Conservation (phyloP, 2,329 filamentous ascomycete species). For the Beauveria sp. region DNA sequence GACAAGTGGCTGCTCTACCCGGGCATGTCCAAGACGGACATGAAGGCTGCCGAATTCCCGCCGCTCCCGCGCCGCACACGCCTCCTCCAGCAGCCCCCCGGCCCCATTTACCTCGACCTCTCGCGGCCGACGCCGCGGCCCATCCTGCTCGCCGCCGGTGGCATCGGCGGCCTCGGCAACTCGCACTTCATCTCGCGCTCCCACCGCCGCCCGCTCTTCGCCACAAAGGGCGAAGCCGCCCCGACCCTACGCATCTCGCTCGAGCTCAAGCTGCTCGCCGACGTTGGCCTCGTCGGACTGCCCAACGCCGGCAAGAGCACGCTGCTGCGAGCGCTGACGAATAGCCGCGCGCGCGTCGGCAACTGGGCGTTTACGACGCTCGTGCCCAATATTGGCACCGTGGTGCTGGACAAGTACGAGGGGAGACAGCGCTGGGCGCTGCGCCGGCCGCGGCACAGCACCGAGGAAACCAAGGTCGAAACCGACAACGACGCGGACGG, state of each 20-base stretch:
- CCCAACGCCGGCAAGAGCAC: constrained; percentile 97
- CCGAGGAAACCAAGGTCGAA: constrained; percentile 23
- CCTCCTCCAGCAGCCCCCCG: constrained; percentile 58
- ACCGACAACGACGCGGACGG: constrained; percentile 17
- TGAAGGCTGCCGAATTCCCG: constrained; percentile 45
- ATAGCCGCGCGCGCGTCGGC: constrained; percentile 81
- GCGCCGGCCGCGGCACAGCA: constrained; percentile 20
- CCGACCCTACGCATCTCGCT: constrained; percentile 74
- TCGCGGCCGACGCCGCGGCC: constrained; percentile 72
- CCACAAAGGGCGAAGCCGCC: constrained; percentile 75
- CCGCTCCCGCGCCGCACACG: constrained; percentile 44
- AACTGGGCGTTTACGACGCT: constrained; percentile 97
- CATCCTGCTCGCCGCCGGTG: constrained; percentile 78
- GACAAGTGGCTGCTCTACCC: constrained; percentile 86
- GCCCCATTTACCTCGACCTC: constrained; percentile 66
- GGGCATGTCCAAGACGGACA: constrained; percentile 63
- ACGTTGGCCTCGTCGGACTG: constrained; percentile 88
- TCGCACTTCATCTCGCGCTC: constrained; percentile 80
- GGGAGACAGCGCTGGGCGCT: constrained; percentile 51
- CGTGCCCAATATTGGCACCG: constrained; percentile 90
- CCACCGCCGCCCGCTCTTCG: constrained; percentile 73
- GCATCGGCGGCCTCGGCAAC: constrained; percentile 85
- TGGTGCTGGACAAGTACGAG: constrained; percentile 80
- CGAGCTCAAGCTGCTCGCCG: constrained; percentile 89
- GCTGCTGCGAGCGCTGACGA: constrained; percentile 76